These are phyloP conservation scores for Eimeria falciformis DNA, from an alignment of 169 alveolate species.

Conservation along the genomic window DNA sequence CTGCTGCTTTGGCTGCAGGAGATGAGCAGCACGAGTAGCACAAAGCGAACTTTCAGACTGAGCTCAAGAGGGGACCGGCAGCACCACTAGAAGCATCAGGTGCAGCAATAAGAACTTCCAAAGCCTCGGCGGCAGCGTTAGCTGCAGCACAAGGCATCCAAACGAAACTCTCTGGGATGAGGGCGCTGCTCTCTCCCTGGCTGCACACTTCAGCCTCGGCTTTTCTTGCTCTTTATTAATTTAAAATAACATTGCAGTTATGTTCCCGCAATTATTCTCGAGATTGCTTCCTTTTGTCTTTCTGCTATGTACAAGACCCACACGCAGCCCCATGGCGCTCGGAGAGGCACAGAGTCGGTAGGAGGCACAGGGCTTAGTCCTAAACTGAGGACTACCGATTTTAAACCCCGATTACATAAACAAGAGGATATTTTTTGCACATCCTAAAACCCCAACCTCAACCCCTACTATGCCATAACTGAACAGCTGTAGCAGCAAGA, in stretches of 20 bases:
- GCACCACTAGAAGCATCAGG: neutral
- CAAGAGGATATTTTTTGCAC: neutral
- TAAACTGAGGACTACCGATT: neutral
- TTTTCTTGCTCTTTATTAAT: too few species aligned
- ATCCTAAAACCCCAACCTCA: neutral
- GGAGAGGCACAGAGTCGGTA: neutral
- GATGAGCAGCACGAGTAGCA: too few species aligned
- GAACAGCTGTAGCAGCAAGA: neutral
- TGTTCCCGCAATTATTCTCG: neutral
- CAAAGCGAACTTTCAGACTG: too few species aligned
- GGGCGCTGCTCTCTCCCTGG: too few species aligned
- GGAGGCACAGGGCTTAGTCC: neutral
- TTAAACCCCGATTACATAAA: neutral
- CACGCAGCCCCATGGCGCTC: too few species aligned
- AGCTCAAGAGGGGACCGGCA: too few species aligned
- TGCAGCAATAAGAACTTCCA: neutral
- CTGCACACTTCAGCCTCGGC: too few species aligned
- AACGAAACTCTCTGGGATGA: neutral
- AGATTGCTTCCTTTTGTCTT: neutral
- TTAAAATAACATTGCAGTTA: neutral
- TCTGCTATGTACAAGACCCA: neutral
- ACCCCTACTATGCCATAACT: neutral
- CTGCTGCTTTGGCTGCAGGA: too few species aligned
- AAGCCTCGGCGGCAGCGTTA: neutral
- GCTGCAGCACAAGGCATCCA: neutral